Evolutionary conservation across 768 basidiomycete genomes (phyloP).

Genomic region (Suillus tomentosus): DNA sequence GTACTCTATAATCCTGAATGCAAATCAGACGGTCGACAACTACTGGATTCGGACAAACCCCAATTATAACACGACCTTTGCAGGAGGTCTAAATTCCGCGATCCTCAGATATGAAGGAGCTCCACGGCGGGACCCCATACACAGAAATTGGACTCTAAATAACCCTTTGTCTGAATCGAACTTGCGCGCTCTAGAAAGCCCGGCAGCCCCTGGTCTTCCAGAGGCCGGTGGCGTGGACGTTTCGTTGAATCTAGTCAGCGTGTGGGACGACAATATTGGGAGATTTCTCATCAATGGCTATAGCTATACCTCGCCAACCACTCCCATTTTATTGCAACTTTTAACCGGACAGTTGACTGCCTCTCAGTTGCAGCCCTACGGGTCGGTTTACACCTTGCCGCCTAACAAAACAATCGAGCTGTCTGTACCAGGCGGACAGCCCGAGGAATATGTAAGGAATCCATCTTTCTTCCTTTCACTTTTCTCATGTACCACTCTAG

Average conservation of each 20-base stretch:
- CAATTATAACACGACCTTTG: slow-evolving; percentile 33
- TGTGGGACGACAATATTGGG: slow-evolving; percentile 16
- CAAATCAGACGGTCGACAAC: slow-evolving; percentile 40
- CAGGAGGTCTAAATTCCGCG: slow-evolving; percentile 26
- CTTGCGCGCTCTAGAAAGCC: slow-evolving; percentile 19
- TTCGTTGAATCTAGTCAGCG: slow-evolving; percentile 18
- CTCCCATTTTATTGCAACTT: slow-evolving; percentile 22
- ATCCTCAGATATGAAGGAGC: slow-evolving; percentile 21
- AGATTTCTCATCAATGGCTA: slow-evolving; percentile 19
- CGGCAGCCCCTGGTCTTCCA: slow-evolving; percentile 17
- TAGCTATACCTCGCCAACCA: slow-evolving; percentile 19
- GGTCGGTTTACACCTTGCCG: slow-evolving; percentile 19
- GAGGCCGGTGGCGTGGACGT: slow-evolving; percentile 21
- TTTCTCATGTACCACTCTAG: slow-evolving; percentile 7
- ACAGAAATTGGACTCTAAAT: not conserved
- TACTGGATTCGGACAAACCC: slow-evolving; percentile 36
- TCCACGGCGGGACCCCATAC: slow-evolving; percentile 15
- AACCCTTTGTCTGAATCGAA: slow-evolving; percentile 19
- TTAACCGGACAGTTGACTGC: slow-evolving; percentile 21
- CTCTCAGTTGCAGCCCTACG: slow-evolving; percentile 15
- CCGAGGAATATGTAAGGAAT: slow-evolving; percentile 33
- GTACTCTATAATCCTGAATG: slow-evolving; percentile 46
- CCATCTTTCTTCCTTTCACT: not conserved
- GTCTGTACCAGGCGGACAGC: slow-evolving; percentile 16
- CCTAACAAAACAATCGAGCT: slow-evolving; percentile 17